phyloP scores from a whole-genome alignment of 805 yeast genomes.

The Wickerhamiella vanderwaltii region DNA sequence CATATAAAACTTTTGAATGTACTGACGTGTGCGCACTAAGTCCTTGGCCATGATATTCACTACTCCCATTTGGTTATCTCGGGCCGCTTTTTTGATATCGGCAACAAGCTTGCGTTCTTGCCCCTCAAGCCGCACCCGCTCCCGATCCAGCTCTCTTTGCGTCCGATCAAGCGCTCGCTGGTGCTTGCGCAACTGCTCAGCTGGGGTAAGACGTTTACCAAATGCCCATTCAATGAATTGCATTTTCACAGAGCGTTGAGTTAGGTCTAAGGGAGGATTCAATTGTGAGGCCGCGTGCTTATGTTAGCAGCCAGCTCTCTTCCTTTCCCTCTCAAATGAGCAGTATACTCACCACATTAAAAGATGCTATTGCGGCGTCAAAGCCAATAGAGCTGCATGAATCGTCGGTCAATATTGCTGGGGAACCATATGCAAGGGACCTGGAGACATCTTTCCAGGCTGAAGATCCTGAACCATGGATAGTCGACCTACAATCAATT shows the following conservation, averaged over 20 bases:
- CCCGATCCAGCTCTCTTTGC: conserved; percentile 85
- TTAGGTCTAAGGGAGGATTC: no score
- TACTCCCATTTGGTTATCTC: conserved; percentile 74
- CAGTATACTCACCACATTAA: conserved; percentile 3
- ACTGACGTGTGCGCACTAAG: conserved; percentile 70
- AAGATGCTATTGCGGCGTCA: conserved; percentile 3
- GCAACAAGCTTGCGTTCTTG: conserved; percentile 80
- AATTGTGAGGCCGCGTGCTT: no score
- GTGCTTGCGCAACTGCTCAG: conserved; percentile 85
- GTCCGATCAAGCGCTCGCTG: conserved; percentile 92
- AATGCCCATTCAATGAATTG: conserved; percentile 85
- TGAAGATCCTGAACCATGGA: conserved; percentile 12
- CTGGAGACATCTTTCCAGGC: conserved; percentile 35
- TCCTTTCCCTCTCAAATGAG: background rate
- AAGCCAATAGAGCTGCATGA: background rate
- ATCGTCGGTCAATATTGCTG: background rate
- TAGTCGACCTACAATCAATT: conserved; percentile 42
- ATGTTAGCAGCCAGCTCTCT: background rate
- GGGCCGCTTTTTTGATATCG: conserved; percentile 87
- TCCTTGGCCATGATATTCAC: conserved; percentile 95
- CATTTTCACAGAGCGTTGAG: conserved; percentile 34
- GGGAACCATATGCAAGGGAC: background rate
- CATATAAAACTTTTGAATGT: conserved; percentile 74
- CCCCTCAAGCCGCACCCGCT: conserved; percentile 67
- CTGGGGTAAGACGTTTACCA: conserved; percentile 88